Conservation (phyloP, 164 flowering plant species). For the Magnolia changhungtana region DNA sequence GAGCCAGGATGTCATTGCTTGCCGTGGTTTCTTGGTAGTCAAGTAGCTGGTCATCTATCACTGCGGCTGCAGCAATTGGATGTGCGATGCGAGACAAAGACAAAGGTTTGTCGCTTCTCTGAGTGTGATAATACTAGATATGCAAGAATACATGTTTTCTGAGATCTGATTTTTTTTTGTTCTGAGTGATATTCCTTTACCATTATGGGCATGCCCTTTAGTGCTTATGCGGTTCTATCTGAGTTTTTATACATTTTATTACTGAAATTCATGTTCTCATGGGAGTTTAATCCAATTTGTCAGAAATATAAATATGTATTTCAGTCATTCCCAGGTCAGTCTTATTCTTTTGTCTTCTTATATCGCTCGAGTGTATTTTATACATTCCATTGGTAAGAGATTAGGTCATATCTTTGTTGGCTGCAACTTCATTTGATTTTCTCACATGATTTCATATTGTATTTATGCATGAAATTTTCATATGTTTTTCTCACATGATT, state of each 20-base stretch:
- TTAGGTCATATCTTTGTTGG: not conserved
- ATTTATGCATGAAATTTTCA: not conserved
- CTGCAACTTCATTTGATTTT: not conserved
- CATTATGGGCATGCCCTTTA: not conserved
- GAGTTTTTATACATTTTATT: no score
- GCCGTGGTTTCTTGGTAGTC: constrained; percentile 29
- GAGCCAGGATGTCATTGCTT: constrained; percentile 37
- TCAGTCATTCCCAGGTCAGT: not conserved
- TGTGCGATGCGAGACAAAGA: constrained; percentile 34
- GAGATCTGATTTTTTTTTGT: not conserved
- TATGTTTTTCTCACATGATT: no score
- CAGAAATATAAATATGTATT: no score
- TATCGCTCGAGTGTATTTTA: not conserved
- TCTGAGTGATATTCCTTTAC: not conserved
- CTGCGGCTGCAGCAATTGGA: constrained; percentile 33
- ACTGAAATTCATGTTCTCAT: not conserved
- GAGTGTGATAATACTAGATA: not conserved
- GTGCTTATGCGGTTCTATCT: not conserved
- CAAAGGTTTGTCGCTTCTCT: constrained; percentile 25
- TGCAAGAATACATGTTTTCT: not conserved
- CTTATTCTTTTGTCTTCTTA: not conserved
- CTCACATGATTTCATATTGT: no score
- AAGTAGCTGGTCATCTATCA: constrained; percentile 27
- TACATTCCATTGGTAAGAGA: not conserved
- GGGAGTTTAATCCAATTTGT: not conserved